Percentiles rank a stretch among this genome's conserved stretches.
phyloP scores from a whole-genome alignment of 345 rosid genomes.

The Arabidopsis arenosa region DNA sequence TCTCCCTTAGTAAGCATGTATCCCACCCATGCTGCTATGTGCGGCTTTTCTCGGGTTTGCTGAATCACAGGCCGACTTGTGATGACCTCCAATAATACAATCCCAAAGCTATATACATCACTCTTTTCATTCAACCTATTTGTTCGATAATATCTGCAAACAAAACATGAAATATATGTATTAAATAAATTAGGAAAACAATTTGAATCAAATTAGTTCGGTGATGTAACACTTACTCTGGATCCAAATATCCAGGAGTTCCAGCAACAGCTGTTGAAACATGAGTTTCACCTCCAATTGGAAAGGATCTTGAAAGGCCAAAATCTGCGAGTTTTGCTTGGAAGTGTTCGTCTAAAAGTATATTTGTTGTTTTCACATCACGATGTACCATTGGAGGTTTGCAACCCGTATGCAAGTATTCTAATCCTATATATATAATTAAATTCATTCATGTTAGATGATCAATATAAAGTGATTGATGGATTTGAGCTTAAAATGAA shows the following conservation, averaged over 20 bases:
- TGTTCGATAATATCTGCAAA: not conserved
- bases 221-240: slow-evolving; percentile 37
- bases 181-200: not conserved
- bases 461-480: not conserved
- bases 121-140: slow-evolving; percentile 36
- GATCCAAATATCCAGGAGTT: slow-evolving; percentile 43
- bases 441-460: not conserved
- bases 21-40: slow-evolving; percentile 18
- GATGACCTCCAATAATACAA: slow-evolving; percentile 46
- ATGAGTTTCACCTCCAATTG: slow-evolving; percentile 34
- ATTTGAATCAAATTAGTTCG: not conserved
- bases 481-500: not conserved
- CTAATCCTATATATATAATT: not conserved
- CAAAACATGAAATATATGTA: not conserved
- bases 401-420: not conserved
- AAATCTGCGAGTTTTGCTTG: slow-evolving; percentile 43
- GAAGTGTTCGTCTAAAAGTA: slow-evolving; percentile 40
- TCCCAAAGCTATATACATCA: slow-evolving; percentile 52
- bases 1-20: slow-evolving; percentile 3
- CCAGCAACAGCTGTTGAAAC: slow-evolving; percentile 24
- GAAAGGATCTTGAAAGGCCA: slow-evolving; percentile 45
- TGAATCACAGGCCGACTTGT: slow-evolving; percentile 43
- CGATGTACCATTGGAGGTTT: slow-evolving; percentile 10
- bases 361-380: slow-evolving; percentile 50
- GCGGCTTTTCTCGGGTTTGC: slow-evolving; percentile 1